Conservation (phyloP, 202 grass and related monocot species). For the Schoenoplectus tabernaemontani region DNA sequence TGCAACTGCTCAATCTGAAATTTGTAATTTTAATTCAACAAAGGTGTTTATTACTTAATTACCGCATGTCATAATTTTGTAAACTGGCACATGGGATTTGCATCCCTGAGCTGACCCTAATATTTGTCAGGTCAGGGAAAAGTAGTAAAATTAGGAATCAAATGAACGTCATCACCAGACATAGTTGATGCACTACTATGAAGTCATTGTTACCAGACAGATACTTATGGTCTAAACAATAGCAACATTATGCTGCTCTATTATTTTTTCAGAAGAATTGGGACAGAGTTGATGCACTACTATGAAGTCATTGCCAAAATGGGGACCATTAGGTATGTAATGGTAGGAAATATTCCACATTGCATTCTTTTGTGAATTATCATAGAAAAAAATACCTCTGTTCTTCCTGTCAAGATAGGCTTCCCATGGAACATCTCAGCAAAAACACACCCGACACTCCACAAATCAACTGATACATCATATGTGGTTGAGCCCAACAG, state of each 20-base stretch:
- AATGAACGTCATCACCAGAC: neutral
- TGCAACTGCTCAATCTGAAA: conserved; percentile 95
- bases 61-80: neutral
- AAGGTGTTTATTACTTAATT: neutral
- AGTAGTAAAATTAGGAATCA: neutral
- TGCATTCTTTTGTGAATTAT: neutral
- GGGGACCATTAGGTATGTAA: neutral
- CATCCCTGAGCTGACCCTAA: neutral
- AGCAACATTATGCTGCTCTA: neutral
- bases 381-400: conserved; percentile 49
- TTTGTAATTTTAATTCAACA: neutral
- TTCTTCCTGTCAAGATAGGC: conserved; percentile 88
- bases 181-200: neutral
- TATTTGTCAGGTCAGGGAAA: neutral
- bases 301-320: neutral
- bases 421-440: conserved; percentile 66
- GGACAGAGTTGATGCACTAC: neutral
- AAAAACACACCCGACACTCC: conserved; percentile 95
- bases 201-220: neutral
- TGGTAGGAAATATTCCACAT: neutral
- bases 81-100: neutral
- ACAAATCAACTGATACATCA: conserved; percentile 85
- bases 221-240: neutral
- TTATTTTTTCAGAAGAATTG: neutral
- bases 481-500: conserved; percentile 89